These are phyloP conservation scores for Alternaria gaisen DNA, from an alignment of 2,329 filamentous ascomycete genomes.

Conservation along the genomic window DNA sequence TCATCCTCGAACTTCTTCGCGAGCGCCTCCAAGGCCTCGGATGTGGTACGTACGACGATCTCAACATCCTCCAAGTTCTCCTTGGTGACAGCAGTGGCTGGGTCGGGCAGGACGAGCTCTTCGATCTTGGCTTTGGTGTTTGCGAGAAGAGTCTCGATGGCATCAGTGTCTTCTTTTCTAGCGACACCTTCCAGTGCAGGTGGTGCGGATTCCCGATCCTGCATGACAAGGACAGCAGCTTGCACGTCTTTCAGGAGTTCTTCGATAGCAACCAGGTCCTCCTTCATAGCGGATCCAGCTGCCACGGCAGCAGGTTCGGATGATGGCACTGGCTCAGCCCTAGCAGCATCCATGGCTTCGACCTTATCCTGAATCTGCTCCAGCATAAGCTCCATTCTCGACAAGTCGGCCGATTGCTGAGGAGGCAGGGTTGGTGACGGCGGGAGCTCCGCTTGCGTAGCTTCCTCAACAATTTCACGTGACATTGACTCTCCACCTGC, in stretches of 20 bases:
- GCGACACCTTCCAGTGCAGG: constrained; percentile 62
- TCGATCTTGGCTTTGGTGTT: constrained; percentile 91
- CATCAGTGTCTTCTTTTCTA: constrained; percentile 84
- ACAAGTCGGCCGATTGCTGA: constrained; percentile 66
- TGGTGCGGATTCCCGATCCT: constrained; percentile 37
- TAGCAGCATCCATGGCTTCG: constrained; percentile 72
- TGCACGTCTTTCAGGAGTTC: constrained; percentile 65
- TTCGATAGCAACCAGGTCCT: constrained; percentile 61
- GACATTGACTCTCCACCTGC: constrained; percentile 53
- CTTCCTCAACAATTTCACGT: constrained; percentile 39
- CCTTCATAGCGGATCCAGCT: constrained; percentile 56
- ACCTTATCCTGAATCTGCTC: constrained; percentile 84
- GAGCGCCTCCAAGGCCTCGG: constrained; percentile 74
- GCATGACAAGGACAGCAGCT: constrained; percentile 58
- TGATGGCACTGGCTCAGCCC: constrained; percentile 57
- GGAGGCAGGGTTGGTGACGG: constrained; percentile 53
- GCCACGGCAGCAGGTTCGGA: constrained; percentile 34
- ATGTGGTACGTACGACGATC: constrained; percentile 75
- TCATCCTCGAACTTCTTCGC: constrained; percentile 72
- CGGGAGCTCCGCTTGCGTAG: constrained; percentile 50
- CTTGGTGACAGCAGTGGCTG: constrained; percentile 72
- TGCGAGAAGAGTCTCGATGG: constrained; percentile 87
- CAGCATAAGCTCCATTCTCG: constrained; percentile 84
- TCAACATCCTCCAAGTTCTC: constrained; percentile 71
- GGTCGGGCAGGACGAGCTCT: constrained; percentile 72